Conservation (phyloP, 495 filamentous ascomycete genomes). For the Neurospora tetraspora region DNA sequence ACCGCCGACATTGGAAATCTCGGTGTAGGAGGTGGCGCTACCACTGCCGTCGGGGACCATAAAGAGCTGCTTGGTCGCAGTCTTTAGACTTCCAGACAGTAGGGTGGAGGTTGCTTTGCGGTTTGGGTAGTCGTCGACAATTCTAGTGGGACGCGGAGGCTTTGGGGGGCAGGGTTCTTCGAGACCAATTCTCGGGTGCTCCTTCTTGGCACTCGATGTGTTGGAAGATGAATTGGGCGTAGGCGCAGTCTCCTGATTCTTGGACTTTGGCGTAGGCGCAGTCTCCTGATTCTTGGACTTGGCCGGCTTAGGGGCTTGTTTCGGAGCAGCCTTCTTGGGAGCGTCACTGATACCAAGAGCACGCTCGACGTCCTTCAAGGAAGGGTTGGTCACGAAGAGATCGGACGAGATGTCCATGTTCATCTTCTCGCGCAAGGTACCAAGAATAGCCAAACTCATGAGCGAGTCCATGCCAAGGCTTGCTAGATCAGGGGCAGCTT, state of each 20-base stretch:
- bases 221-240: constrained; percentile 4
- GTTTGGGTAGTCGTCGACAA: constrained; percentile 56
- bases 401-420: constrained; percentile 36
- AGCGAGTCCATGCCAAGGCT: constrained; percentile 53
- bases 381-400: constrained; percentile 36
- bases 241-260: constrained; percentile 12
- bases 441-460: constrained; percentile 46
- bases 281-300: constrained; percentile 11
- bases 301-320: constrained; percentile 22
- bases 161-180: constrained; percentile 23
- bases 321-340: constrained; percentile 22
- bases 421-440: constrained; percentile 49
- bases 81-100: constrained; percentile 55
- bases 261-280: constrained; percentile 25
- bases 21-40: constrained; percentile 52
- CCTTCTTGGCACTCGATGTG: neutral
- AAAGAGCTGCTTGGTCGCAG: constrained; percentile 51
- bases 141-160: constrained; percentile 34
- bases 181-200: constrained; percentile 24
- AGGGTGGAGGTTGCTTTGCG: constrained; percentile 50
- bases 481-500: constrained; percentile 38
- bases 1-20: constrained; percentile 39
- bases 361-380: constrained; percentile 38
- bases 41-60: constrained; percentile 74
- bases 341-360: constrained; percentile 32